These are phyloP conservation scores for Acanthamoeba royreba DNA, from an alignment of 208 protist genomes.

Conservation along the genomic window DNA sequence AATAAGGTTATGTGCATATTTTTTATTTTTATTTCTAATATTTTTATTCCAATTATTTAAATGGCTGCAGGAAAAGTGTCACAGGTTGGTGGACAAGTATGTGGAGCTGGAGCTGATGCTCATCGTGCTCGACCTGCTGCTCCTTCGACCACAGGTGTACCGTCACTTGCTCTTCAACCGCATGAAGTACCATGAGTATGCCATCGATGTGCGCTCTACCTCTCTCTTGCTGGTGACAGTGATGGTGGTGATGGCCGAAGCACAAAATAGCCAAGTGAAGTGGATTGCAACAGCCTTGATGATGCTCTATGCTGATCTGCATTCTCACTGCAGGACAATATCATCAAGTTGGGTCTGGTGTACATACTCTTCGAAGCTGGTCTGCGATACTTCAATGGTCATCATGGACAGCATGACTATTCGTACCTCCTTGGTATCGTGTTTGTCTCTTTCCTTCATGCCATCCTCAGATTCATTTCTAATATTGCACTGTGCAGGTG, in stretches of 20 bases:
- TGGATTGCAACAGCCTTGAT: background rate
- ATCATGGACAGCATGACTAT: background rate
- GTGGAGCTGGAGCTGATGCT: slow-evolving; percentile 45
- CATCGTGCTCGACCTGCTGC: slow-evolving; percentile 52
- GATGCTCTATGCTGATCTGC: background rate
- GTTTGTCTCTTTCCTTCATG: background rate
- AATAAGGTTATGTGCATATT: too few species aligned
- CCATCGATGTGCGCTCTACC: background rate
- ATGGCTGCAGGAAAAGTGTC: background rate
- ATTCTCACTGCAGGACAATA: background rate
- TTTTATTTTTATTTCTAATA: background rate
- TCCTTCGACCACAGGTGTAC: slow-evolving; percentile 51
- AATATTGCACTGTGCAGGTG: background rate
- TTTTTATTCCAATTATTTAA: background rate
- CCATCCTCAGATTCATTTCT: background rate
- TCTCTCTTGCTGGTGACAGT: background rate
- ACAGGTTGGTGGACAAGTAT: slow-evolving; percentile 49
- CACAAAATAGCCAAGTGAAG: too few species aligned
- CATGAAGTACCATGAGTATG: background rate
- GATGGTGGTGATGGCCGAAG: background rate
- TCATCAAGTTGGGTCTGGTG: background rate
- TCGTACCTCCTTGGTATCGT: background rate
- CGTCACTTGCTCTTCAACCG: slow-evolving; percentile 55
- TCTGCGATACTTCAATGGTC: background rate
- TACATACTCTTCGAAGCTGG: background rate